A percentile compares a stretch with the other conserved stretches of the same genome.
phyloP scores from a whole-genome alignment of 805 yeast genomes.

The Nakazawaea holstii region DNA sequence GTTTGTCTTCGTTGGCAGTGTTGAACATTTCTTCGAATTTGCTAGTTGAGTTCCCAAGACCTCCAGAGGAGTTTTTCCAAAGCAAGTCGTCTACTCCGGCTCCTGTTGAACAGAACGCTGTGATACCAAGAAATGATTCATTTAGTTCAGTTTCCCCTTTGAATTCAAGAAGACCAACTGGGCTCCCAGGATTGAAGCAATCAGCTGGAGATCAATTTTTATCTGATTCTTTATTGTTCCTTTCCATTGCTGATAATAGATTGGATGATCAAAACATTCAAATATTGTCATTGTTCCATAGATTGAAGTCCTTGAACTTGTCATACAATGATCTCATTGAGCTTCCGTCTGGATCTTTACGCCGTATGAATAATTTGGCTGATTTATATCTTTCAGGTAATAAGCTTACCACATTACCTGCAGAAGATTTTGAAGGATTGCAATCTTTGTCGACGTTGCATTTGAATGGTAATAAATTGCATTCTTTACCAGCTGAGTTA shows the following conservation, averaged over 20 bases:
- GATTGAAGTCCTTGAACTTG: conserved; percentile 61
- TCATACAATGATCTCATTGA: conserved; percentile 84
- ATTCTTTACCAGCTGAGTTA: conserved; percentile 84
- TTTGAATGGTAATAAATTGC: conserved; percentile 79
- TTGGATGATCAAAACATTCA: conserved; percentile 74
- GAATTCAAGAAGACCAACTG: conserved; percentile 16
- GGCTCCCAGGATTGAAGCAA: background rate
- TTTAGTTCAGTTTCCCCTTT: conserved; percentile 7
- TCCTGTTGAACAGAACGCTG: conserved; percentile 2
- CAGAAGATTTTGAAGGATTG: conserved; percentile 74
- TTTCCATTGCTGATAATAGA: conserved; percentile 79
- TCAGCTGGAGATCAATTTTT: conserved; percentile 2
- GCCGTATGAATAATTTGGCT: conserved; percentile 48
- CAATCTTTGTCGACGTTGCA: conserved; percentile 53
- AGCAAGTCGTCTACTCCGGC: conserved; percentile 7
- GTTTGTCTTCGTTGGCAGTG: conserved; percentile 45
- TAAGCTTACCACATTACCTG: conserved; percentile 68
- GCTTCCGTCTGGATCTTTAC: conserved; percentile 68
- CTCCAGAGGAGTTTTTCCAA: conserved; percentile 26
- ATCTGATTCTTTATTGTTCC: conserved; percentile 33
- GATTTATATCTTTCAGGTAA: conserved; percentile 83
- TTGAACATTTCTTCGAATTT: conserved; percentile 74
- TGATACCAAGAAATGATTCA: conserved; percentile 11
- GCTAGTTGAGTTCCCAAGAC: conserved; percentile 54
- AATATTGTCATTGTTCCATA: conserved; percentile 50